Conservation (phyloP, 2,329 filamentous ascomycete genomes). For the Pseudocercospora musae region DNA sequence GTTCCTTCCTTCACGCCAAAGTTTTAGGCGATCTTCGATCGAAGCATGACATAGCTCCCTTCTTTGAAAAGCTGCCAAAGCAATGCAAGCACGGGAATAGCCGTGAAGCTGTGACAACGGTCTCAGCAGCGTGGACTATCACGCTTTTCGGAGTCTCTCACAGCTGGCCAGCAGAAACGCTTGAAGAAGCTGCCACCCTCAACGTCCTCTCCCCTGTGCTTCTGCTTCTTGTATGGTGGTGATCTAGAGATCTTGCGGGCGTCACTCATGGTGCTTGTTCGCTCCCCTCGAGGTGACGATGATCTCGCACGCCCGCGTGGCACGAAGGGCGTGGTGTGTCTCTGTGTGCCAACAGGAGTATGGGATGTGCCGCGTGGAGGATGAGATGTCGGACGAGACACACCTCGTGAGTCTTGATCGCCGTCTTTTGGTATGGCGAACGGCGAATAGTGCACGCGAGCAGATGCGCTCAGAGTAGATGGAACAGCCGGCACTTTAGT, state of each 20-base stretch:
- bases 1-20: neutral
- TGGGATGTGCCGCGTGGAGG: neutral
- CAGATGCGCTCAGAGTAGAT: neutral
- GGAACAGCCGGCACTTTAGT: neutral
- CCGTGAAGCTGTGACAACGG: neutral
- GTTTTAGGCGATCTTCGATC: neutral
- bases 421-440: too few relatives aligned
- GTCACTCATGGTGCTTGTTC: too few relatives aligned
- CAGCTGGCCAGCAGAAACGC: neutral
- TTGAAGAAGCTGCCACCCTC: neutral
- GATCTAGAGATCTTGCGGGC: neutral
- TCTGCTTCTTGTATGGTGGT: neutral
- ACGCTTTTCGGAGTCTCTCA: neutral
- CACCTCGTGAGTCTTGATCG: too few relatives aligned
- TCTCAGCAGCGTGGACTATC: neutral
- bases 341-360: neutral
- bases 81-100: too few relatives aligned
- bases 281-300: neutral
- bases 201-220: neutral
- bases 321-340: neutral
- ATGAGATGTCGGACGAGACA: neutral
- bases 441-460: neutral
- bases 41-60: neutral
- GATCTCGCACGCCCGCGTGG: neutral
- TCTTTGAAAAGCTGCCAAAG: neutral